Conservation (phyloP, 1,284 basidiomycete species). For the Marasmius sp. region DNA sequence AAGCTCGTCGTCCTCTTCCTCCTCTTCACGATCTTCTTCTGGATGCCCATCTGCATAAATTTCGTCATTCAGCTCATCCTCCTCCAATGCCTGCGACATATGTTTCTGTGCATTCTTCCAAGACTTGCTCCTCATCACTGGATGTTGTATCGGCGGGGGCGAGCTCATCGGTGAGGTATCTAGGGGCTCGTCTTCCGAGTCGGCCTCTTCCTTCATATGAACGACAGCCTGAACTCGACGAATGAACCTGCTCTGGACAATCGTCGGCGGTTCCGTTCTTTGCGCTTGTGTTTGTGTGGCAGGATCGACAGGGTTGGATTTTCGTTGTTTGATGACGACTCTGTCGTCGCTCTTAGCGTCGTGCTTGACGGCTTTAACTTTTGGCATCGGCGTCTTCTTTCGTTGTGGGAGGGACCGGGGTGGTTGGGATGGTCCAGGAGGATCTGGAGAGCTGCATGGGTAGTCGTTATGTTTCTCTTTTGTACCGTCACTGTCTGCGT, state of each 20-base stretch:
- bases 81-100: neutral
- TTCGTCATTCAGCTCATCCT: constrained; percentile 20
- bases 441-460: neutral
- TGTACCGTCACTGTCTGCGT: constrained; percentile 17
- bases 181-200: constrained; percentile 27
- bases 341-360: neutral
- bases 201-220: constrained; percentile 36
- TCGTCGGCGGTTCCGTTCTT: constrained; percentile 9
- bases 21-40: constrained; percentile 22
- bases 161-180: neutral
- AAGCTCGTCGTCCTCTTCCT: constrained; percentile 58
- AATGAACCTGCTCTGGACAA: constrained; percentile 20
- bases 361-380: neutral
- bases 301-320: neutral
- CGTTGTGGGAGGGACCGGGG: neutral
- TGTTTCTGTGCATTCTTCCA: neutral
- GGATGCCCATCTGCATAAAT: constrained; percentile 13
- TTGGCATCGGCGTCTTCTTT: constrained; percentile 7
- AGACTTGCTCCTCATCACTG: neutral
- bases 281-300: neutral
- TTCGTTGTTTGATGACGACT: neutral
- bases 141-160: neutral
- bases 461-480: neutral
- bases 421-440: constrained; percentile 3
- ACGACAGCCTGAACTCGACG: constrained; percentile 43